Conservation (phyloP, 768 basidiomycete genomes). For the Trametes sanguinea region DNA sequence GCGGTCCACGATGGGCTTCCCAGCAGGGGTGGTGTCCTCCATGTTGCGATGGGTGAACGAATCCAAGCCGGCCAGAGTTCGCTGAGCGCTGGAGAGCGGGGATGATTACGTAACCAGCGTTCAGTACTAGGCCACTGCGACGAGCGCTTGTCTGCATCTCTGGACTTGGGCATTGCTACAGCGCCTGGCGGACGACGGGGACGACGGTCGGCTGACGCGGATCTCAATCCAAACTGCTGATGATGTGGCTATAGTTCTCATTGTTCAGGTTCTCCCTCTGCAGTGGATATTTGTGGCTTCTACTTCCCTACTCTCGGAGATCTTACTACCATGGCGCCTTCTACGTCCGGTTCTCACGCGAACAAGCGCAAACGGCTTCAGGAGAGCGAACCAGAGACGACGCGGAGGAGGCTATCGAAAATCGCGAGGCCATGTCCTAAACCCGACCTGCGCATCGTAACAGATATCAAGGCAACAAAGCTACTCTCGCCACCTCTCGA, state of each 20-base stretch:
- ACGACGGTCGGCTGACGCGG: no score
- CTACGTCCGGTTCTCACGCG: background rate
- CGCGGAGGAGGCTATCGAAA: background rate
- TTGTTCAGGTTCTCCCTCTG: no score
- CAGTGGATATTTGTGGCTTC: no score
- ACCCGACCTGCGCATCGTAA: conserved; percentile 10
- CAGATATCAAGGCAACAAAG: background rate
- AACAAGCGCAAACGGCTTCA: conserved; percentile 13
- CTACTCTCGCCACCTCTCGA: conserved; percentile 5
- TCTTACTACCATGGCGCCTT: background rate
- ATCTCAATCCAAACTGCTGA: no score
- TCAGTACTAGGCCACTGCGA: background rate
- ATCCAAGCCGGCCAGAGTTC: background rate
- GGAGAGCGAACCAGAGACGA: background rate
- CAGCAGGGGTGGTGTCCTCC: conserved; percentile 46
- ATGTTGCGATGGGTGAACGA: conserved; percentile 20
- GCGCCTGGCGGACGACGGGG: no score
- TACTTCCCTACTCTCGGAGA: background rate
- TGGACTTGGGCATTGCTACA: no score
- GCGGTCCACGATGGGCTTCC: conserved; percentile 51
- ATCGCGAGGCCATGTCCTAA: background rate
- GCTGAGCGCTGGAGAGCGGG: background rate
- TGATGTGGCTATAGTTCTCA: no score
- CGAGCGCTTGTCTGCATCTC: background rate
- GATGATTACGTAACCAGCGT: conserved; percentile 9